These are phyloP conservation scores for Volvox carteri DNA, from an alignment of 163 green algal genomes.

Conservation along the genomic window DNA sequence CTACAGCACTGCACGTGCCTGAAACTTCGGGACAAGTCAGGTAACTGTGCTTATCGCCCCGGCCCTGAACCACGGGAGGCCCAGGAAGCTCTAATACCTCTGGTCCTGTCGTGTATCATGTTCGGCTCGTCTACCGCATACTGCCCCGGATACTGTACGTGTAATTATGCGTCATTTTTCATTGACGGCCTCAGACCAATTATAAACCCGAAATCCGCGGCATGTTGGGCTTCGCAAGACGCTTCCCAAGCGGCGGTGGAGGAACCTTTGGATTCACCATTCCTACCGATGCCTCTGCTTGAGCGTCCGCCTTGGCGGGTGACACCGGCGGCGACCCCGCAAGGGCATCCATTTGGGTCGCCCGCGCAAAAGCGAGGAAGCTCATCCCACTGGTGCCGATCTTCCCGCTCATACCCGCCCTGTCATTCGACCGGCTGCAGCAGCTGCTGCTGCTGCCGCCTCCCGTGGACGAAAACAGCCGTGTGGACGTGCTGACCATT, in stretches of 20 bases:
- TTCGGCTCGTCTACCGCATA: too few relatives aligned
- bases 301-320: not conserved
- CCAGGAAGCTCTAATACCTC: too few relatives aligned
- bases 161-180: too few relatives aligned
- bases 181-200: too few relatives aligned
- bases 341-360: not conserved
- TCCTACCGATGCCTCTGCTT: not conserved
- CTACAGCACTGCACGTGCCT: too few relatives aligned
- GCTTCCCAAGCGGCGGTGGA: not conserved
- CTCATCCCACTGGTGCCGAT: not conserved
- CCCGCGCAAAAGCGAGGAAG: not conserved
- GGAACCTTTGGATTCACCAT: not conserved
- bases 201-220: not conserved
- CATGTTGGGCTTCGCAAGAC: conserved; percentile 1
- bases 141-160: too few relatives aligned
- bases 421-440: not conserved
- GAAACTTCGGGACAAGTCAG: too few relatives aligned
- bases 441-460: not conserved
- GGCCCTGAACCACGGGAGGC: too few relatives aligned
- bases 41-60: too few relatives aligned
- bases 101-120: too few relatives aligned
- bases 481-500: not conserved
- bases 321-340: not conserved
- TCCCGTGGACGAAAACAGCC: not conserved
- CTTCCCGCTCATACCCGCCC: not conserved